Evolutionary conservation across 1,139 yeast genomes (phyloP), one percentile per base, ranked within the genome.

Genomic region (Suhomyces terraborum): DNA sequence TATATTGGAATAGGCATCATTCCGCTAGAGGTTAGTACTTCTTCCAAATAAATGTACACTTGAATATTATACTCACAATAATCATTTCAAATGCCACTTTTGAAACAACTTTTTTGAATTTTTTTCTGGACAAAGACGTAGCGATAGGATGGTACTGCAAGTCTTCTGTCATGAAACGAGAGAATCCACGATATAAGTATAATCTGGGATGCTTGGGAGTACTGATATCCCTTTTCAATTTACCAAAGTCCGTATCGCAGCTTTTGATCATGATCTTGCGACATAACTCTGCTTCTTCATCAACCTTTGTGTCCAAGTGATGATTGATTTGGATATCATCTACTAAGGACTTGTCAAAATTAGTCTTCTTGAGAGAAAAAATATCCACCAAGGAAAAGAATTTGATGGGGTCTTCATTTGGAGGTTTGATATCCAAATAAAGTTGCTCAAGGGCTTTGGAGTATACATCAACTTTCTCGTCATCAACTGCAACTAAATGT

Each of bases 11-110:
- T 80, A 79, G 6, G 85, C 84, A 54, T 80, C 85, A 52, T 80
- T 80, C 47, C 84, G 62, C 56, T 57, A 49, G 16, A 25, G 18
- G 55, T 52, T 50, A 51, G 53, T 53, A 49, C 12, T 6, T 8
- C 14, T 16, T 10, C 9, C n/a, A 17, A 20, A 10, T 2, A 7
- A 9, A 13, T 12, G 10, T 14, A 17, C 8, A 18, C n/a, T 24
- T 9, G 16, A 17, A 19, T 8, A 12, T 9, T 4, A 10, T 25
- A 49, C 55, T 10, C 44, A 48, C 55, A 48, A 74, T 78, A 45
- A 80, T 80, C 84, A 80, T 80, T 52, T 79, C 82, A 56, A 78
- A 79, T 1, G 84, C 82, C 41, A 79, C 76, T 48, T 69, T 70
- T 4, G 81, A 67, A 20, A 76, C 73, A 28, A 66, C 58, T 53